Conservation (phyloP, 2,329 filamentous ascomycete species). For the Berkeleyomyces basicola region DNA sequence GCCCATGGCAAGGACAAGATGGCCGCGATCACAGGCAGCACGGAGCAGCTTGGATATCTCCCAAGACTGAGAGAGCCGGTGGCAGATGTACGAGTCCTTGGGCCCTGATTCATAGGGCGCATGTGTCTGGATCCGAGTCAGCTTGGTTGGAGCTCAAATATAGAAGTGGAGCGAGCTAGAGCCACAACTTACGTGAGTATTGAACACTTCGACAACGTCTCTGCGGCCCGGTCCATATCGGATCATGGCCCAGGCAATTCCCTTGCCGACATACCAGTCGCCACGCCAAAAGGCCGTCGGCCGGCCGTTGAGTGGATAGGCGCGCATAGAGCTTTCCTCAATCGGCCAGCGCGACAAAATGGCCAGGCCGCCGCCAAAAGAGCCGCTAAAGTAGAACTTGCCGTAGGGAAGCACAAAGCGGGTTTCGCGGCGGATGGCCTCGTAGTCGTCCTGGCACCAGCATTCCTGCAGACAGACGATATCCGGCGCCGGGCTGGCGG, state of each 20-base stretch:
- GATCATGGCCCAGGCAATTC: conserved; percentile 70
- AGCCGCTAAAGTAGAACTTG: conserved; percentile 83
- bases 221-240: conserved; percentile 46
- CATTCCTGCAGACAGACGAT: conserved; percentile 93
- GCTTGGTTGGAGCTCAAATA: neutral
- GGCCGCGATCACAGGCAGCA: conserved; percentile 60
- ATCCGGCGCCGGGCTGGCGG: conserved; percentile 50
- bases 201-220: conserved; percentile 75
- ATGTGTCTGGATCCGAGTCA: conserved; percentile 37
- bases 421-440: conserved; percentile 57
- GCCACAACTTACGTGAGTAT: conserved; percentile 52
- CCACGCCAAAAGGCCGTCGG: conserved; percentile 88
- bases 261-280: conserved; percentile 94
- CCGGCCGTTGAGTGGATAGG: conserved; percentile 80
- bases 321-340: conserved; percentile 69
- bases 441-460: conserved; percentile 77
- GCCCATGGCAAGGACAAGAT: conserved; percentile 70
- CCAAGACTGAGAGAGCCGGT: conserved; percentile 87
- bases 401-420: conserved; percentile 64
- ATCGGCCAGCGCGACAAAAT: conserved; percentile 89
- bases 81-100: conserved; percentile 73
- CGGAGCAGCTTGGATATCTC: conserved; percentile 81
- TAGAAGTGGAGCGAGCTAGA: neutral
- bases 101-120: conserved; percentile 71
- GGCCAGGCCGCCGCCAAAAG: conserved; percentile 76